Conservation (phyloP, 2,329 filamentous ascomycete species). For the Calonectria pseudoreteaudii region DNA sequence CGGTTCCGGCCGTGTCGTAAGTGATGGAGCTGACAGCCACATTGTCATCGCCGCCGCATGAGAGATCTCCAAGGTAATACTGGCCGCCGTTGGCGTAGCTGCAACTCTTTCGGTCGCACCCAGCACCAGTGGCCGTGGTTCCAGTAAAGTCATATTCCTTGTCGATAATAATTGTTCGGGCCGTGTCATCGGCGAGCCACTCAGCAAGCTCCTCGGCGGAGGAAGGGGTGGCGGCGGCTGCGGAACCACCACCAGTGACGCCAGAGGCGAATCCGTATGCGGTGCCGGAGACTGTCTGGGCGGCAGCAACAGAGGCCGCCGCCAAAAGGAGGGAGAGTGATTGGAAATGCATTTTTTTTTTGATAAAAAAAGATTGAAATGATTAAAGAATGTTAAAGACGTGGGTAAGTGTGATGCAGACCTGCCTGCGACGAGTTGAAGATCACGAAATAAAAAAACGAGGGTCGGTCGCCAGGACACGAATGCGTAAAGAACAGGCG, state of each 20-base stretch:
- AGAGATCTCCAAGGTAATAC: constrained; percentile 43
- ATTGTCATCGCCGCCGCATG: constrained; percentile 41
- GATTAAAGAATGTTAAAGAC: background rate
- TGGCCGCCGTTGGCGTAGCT: constrained; percentile 43
- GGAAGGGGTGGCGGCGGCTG: constrained; percentile 56
- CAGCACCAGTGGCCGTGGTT: constrained; percentile 34
- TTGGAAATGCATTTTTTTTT: constrained; percentile 27
- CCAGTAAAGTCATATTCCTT: constrained; percentile 45
- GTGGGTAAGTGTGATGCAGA: background rate
- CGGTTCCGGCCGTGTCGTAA: constrained; percentile 42
- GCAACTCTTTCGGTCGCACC: constrained; percentile 46
- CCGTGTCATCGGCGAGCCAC: constrained; percentile 42
- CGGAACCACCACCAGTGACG: constrained; percentile 64
- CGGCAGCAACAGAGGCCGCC: constrained; percentile 35
- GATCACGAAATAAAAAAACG: constrained; percentile 7
- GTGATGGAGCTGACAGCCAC: constrained; percentile 40
- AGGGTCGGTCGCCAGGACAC: constrained; percentile 15
- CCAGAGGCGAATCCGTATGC: constrained; percentile 49
- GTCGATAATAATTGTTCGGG: constrained; percentile 40
- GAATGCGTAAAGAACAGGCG: constrained; percentile 4
- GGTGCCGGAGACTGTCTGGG: constrained; percentile 43
- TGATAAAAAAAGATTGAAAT: background rate
- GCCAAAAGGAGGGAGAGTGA: constrained; percentile 32
- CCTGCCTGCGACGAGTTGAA: constrained; percentile 11
- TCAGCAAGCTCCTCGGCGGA: constrained; percentile 57